Evolutionary conservation across 179 eudicot genomes (phyloP), one percentile per base, ranked within the genome.

Genomic region (Actinidia arguta): DNA sequence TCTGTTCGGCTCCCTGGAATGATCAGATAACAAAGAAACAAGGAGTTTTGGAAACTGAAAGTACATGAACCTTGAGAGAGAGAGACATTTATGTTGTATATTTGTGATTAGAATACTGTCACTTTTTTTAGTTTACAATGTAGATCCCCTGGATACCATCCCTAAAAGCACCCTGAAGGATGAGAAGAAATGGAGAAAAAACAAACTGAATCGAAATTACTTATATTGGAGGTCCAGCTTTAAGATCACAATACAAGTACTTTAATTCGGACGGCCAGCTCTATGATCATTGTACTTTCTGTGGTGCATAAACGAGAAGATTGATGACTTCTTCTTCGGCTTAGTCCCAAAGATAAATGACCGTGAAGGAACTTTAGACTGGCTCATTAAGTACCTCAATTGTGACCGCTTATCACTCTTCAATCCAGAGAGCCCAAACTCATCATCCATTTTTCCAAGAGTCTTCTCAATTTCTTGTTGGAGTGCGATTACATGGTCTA

Each of bases 331-430:
- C 72, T 92, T 93, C 84, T 89, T 93, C 59, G 87, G 83, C 79
- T 89, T 92, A 47, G 80, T 87, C 69, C 98, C 97, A 75, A 96
- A 96, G 22, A 96, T 88, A 80, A 96, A 94, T 22, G 98, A 92
- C 75, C 91, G 78, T 72, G 94, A 79, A 44, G 97, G 97, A 52
- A 96, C 89, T 78, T 88, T 69, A 42, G 85, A 25, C 42, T 50
- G 73, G 50, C 73, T 69, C 17, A 50, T 18, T 7, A 24, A 69
- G 47, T 83, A 70, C 58, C 84, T 81, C 66, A 82, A 39, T 20
- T 85, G 84, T 39, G 85, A 75, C 63, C 87, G 89, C 64, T 79
- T 85, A 18, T 78, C 85, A 82, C 78, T 87, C 73, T 63, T 85
- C 56, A 85, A 73, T 80, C 83, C 89, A 0, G 91, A 73, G 46